These are phyloP conservation scores for Kwoniella botswanensis DNA, from an alignment of 768 basidiomycete species.

Conservation along the genomic window DNA sequence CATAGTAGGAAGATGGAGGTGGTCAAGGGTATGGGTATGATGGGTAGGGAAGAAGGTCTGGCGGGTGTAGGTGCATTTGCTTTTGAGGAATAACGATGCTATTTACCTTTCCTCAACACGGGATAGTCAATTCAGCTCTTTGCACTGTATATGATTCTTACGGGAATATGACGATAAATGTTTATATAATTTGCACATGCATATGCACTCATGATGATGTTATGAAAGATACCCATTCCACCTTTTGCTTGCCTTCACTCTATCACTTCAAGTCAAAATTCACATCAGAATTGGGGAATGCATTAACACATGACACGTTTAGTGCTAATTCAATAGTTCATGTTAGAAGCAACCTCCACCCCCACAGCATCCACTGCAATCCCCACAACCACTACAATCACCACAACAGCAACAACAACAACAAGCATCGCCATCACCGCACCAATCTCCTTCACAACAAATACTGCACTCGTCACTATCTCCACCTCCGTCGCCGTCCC, in stretches of 20 bases:
- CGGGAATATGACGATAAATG: neutral
- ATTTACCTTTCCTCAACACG: no score
- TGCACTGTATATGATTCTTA: neutral
- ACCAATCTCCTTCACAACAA: neutral
- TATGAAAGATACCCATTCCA: no score
- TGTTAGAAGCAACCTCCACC: no score
- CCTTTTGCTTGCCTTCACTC: no score
- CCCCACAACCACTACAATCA: neutral
- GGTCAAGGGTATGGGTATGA: conserved; percentile 84
- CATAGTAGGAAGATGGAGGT: conserved; percentile 98
- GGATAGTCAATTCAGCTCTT: no score
- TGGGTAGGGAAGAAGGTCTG: conserved; percentile 89
- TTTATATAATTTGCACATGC: no score
- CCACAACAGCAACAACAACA: neutral
- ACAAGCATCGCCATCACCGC: neutral
- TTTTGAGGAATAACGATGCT: conserved; percentile 72
- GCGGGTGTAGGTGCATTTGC: conserved; percentile 95
- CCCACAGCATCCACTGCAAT: neutral
- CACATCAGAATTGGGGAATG: no score
- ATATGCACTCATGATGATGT: no score
- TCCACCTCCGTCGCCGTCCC: no score
- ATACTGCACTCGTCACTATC: neutral
- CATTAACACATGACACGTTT: no score
- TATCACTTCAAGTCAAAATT: no score
- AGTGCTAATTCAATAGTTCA: no score